Evolutionary conservation across 139 green algal genomes (phyloP), one percentile per base, ranked within the genome.

Genomic region (Tetradesmus lagerheimii): DNA sequence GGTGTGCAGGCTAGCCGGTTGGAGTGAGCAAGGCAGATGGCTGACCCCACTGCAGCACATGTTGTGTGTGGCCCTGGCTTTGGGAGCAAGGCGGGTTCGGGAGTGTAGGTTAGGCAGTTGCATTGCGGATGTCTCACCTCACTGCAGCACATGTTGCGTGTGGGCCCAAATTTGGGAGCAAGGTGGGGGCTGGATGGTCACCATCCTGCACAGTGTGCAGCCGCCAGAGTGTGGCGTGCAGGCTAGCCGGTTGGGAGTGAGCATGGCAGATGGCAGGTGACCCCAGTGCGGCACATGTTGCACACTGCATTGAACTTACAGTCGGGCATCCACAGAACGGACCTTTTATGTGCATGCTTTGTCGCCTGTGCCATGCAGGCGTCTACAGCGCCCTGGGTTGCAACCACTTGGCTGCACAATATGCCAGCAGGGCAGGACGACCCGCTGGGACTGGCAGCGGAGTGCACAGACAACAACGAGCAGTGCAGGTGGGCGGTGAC

Each of bases 381-480:
- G 12, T 64, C 50, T 25, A 27, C 15, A 0, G 15, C 18, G 14
- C 81, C 81, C 20, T 88, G 83, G 83, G 29, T 88, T 29, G 62
- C 62, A 31, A 88, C 37, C 25, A 80, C 62, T 25, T 88, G 83
- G 83, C 66, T 88, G 2, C 57, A 88, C 62, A 88, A 88, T 23
- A 64, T 88, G 83, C 57, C 83, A 12, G 37, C 37, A 62, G 83
- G 62, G 20, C 37, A 88, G 34, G 62, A 80, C 29, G 62, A 88
- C 38, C 27, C 62, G 6, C 57, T 88, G 35, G 62, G 41, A 12
- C 27, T 88, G 57, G 83, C 83, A 37, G 57, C 83, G 20, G 39
- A 16, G 31, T 88, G 83, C 15, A 16, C 27, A 62, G 83, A 88
- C 62, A 88, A 79, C 8, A 87, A 88, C 41, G 27, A n/a, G 6